Percentiles rank a stretch among this genome's conserved stretches.
phyloP scores from a whole-genome alignment of 805 yeast genomes.

The Spathaspora arborariae region DNA sequence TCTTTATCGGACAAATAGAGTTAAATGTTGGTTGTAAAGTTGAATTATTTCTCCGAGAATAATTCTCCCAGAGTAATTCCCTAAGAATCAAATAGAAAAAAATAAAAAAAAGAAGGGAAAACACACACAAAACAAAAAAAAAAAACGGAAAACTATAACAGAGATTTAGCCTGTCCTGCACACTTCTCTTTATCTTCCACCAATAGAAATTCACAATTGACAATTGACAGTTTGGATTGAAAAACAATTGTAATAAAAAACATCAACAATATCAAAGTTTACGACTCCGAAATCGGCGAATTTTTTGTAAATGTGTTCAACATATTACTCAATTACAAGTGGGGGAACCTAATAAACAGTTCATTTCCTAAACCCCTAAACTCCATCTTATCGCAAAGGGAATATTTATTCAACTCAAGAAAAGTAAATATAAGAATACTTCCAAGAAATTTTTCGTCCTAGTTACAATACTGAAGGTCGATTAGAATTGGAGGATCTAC shows the following conservation, averaged over 20 bases:
- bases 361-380: too few species aligned
- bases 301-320: not conserved
- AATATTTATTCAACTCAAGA: too few species aligned
- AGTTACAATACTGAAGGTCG: not conserved
- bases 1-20: not conserved
- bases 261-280: not conserved
- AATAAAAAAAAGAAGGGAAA: not conserved
- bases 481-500: not conserved
- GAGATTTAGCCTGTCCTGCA: constrained; percentile 1
- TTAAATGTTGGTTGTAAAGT: too few species aligned
- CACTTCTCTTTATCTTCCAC: not conserved
- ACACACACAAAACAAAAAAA: not conserved
- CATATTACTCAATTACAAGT: not conserved
- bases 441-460: too few species aligned
- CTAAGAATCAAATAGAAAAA: not conserved
- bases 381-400: too few species aligned
- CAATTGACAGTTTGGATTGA: not conserved
- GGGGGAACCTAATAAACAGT: too few species aligned
- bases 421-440: too few species aligned
- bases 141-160: not conserved
- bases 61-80: not conserved
- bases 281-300: not conserved
- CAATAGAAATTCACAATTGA: not conserved
- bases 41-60: too few species aligned
- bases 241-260: not conserved